These are phyloP conservation scores for Neohortaea acidophila DNA, from an alignment of 495 filamentous ascomycete genomes.

Conservation along the genomic window DNA sequence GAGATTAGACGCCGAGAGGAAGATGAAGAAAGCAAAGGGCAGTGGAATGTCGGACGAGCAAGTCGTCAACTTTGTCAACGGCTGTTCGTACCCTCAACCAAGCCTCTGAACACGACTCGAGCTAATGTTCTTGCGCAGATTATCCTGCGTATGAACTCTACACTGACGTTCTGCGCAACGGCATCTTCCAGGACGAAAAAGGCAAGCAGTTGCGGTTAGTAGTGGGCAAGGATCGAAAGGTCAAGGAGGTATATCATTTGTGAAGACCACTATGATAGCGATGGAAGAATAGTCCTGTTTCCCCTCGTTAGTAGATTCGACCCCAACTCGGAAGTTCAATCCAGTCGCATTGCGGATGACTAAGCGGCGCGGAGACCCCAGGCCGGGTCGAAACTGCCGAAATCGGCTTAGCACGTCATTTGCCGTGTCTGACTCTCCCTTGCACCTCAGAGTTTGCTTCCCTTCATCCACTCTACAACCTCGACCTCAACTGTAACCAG, in stretches of 20 bases:
- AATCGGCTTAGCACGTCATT: too few relatives aligned
- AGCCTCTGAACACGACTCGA: too few relatives aligned
- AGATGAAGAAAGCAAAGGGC: constrained; percentile 47
- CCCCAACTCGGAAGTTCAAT: too few relatives aligned
- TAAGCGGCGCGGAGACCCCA: too few relatives aligned
- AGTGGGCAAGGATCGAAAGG: constrained; percentile 21
- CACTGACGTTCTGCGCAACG: constrained; percentile 20
- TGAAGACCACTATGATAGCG: background rate
- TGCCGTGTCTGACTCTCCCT: too few relatives aligned
- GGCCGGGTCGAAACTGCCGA: too few relatives aligned
- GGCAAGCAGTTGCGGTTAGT: constrained; percentile 25
- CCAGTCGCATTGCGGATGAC: too few relatives aligned
- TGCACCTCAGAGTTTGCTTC: too few relatives aligned
- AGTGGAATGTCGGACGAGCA: constrained; percentile 65
- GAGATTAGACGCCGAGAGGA: constrained; percentile 68
- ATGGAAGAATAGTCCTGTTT: too few relatives aligned
- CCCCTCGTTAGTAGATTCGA: too few relatives aligned
- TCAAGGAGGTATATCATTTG: constrained; percentile 16
- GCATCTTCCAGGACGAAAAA: constrained; percentile 20
- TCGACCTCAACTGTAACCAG: too few relatives aligned
- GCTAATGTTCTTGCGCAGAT: constrained; percentile 31
- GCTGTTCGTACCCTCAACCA: constrained; percentile 41
- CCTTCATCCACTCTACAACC: too few relatives aligned
- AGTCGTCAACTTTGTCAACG: constrained; percentile 50
- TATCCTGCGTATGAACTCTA: constrained; percentile 44